phyloP scores from a whole-genome alignment of 179 eudicot genomes.

The Heliamphora pulchella region DNA sequence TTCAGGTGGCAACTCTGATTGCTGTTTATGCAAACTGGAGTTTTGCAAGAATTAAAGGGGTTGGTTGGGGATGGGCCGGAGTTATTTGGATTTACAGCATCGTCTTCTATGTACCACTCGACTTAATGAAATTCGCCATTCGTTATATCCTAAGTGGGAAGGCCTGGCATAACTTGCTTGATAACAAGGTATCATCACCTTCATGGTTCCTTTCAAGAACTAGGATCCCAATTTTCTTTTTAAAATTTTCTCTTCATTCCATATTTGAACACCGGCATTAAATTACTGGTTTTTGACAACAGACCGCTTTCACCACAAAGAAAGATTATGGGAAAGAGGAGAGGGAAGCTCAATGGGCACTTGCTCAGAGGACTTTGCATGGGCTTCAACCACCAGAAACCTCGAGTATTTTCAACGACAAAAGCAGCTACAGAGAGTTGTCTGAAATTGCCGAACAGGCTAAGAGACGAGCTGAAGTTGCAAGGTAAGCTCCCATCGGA shows the following conservation, averaged over 20 bases:
- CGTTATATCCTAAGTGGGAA: slow-evolving; percentile 51
- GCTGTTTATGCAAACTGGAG: slow-evolving; percentile 46
- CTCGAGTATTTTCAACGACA: slow-evolving; percentile 31
- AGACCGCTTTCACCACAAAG: slow-evolving; percentile 62
- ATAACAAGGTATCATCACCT: slow-evolving; percentile 39
- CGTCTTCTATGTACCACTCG: slow-evolving; percentile 47
- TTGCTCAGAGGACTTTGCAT: slow-evolving; percentile 52
- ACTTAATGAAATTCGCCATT: slow-evolving; percentile 41
- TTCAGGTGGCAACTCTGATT: slow-evolving; percentile 41
- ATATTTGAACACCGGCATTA: not conserved
- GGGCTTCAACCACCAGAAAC: slow-evolving; percentile 53
- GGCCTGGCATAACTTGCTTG: slow-evolving; percentile 46
- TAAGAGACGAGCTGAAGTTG: slow-evolving; percentile 56
- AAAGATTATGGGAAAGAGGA: slow-evolving; percentile 54
- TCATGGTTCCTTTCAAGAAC: not conserved
- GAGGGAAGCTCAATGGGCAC: slow-evolving; percentile 65
- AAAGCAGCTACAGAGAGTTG: slow-evolving; percentile 43
- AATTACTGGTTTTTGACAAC: not conserved
- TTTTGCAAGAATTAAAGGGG: slow-evolving; percentile 45
- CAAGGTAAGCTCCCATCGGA: slow-evolving; percentile 27
- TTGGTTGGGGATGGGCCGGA: slow-evolving; percentile 76
- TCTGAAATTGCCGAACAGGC: slow-evolving; percentile 60
- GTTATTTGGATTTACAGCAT: slow-evolving; percentile 51
- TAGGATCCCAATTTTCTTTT: not conserved
- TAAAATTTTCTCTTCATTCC: not conserved